A percentile compares a stretch with the other conserved stretches of the same genome.
Conservation (phyloP, 257 asterid species). For the Anisodus tanguticus region DNA sequence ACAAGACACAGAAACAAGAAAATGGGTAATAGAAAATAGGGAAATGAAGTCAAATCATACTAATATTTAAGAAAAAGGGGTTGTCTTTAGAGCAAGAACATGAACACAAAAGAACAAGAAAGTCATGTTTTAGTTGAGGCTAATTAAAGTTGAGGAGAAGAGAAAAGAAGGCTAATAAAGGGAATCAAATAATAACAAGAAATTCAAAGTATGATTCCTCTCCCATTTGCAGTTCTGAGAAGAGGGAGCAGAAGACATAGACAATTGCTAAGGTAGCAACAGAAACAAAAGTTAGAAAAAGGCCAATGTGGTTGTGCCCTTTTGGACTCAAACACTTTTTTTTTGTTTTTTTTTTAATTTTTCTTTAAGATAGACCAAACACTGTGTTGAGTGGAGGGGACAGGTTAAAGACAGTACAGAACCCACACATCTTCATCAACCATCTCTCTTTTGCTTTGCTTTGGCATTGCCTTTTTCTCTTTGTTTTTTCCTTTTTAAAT, state of each 20-base stretch:
- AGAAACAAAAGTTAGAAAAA: slow-evolving; percentile 73
- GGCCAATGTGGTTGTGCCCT: slow-evolving; percentile 69
- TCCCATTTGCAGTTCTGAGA: slow-evolving; percentile 75
- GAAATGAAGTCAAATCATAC: slow-evolving; percentile 45
- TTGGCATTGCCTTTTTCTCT: slow-evolving; percentile 32
- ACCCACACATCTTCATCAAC: slow-evolving; percentile 71
- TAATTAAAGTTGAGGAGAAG: slow-evolving; percentile 31
- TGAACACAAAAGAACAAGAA: slow-evolving; percentile 34
- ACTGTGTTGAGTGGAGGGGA: slow-evolving; percentile 93
- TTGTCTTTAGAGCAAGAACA: slow-evolving; percentile 57
- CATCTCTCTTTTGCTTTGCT: slow-evolving; percentile 31
- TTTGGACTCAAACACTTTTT: slow-evolving; percentile 57
- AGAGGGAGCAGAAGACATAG: slow-evolving; percentile 77
- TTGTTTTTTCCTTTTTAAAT: slow-evolving; percentile 23
- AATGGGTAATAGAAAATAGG: slow-evolving; percentile 27
- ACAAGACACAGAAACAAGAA: slow-evolving; percentile 29
- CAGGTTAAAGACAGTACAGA: slow-evolving; percentile 93
- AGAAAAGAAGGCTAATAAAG: slow-evolving; percentile 34
- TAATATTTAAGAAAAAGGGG: slow-evolving; percentile 44
- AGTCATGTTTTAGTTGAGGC: slow-evolving; percentile 31
- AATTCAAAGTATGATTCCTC: slow-evolving; percentile 83
- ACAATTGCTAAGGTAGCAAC: slow-evolving; percentile 74
- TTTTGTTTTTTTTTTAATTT: background rate
- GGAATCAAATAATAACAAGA: slow-evolving; percentile 81
- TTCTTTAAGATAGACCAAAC: slow-evolving; percentile 22